These are phyloP conservation scores for Byssoonygena ceratinophila DNA, from an alignment of 2,329 filamentous ascomycete genomes.

Conservation along the genomic window DNA sequence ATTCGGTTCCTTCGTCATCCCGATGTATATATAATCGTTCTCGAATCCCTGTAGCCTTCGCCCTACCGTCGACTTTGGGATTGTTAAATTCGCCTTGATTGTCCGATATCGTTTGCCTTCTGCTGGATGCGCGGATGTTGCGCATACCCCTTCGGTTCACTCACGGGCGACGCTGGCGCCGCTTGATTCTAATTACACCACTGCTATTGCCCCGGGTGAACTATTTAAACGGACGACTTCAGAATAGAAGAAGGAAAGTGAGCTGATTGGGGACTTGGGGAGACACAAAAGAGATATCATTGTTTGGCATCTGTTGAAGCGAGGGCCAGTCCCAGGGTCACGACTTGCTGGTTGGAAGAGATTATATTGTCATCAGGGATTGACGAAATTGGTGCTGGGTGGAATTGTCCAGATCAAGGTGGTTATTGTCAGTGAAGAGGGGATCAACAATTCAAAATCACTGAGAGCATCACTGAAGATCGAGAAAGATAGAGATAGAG, in stretches of 20 bases:
- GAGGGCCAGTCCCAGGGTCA: neutral
- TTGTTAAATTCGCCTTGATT: neutral
- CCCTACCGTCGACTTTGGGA: neutral
- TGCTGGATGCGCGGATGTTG: slow-evolving; percentile 20
- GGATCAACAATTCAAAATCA: neutral
- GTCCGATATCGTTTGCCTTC: neutral
- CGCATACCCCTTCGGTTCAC: slow-evolving; percentile 17
- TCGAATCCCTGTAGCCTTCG: neutral
- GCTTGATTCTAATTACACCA: slow-evolving; percentile 17
- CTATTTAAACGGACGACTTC: neutral
- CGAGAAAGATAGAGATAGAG: neutral
- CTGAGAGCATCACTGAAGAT: neutral
- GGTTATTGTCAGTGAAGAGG: neutral
- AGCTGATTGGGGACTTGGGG: neutral
- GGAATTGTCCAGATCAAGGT: neutral
- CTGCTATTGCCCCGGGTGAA: slow-evolving; percentile 2
- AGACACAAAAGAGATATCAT: neutral
- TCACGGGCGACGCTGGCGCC: slow-evolving; percentile 22
- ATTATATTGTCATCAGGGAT: neutral
- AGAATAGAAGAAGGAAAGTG: neutral
- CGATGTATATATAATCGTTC: slow-evolving; percentile 5
- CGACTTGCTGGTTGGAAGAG: neutral
- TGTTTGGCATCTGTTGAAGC: neutral
- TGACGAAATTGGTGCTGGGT: too few relatives aligned
- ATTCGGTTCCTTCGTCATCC: neutral